Conservation (phyloP, 83 land plant genomes). For the Picea abies region DNA sequence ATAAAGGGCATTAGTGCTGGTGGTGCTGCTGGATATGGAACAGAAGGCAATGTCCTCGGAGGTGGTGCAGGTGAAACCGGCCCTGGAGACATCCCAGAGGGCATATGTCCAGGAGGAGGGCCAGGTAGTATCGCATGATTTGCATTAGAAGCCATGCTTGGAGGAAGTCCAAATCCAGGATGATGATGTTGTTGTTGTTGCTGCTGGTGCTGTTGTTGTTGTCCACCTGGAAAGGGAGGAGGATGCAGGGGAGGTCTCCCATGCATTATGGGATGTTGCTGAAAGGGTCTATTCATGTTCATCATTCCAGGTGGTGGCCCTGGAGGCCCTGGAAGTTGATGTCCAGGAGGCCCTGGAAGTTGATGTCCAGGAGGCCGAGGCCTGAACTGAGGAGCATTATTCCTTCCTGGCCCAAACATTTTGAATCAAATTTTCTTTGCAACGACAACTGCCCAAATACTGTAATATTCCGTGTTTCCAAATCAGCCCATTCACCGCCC, state of each 20-base stretch:
- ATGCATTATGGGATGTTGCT: background rate
- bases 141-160: background rate
- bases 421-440: too few species aligned
- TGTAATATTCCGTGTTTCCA: too few species aligned
- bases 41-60: background rate
- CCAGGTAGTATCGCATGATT: conserved; percentile 5
- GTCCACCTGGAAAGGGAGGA: conserved; percentile 11
- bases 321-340: background rate
- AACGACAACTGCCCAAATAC: too few species aligned
- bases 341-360: background rate
- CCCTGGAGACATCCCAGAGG: conserved; percentile 17
- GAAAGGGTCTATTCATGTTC: conserved; percentile 1
- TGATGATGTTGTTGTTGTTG: conserved; percentile 1
- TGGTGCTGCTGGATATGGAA: conserved; percentile 11
- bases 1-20: conserved; percentile 20
- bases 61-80: conserved; percentile 15
- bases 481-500: too few species aligned
- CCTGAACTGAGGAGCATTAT: conserved; percentile 10
- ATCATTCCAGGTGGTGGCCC: conserved; percentile 12
- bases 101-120: conserved; percentile 11
- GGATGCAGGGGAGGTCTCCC: conserved; percentile 9
- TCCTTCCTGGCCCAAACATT: background rate
- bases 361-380: conserved; percentile 10
- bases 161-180: conserved; percentile 14
- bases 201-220: conserved; percentile 1